Conservation (phyloP, 306 rosid genomes). For the Carpinus viminea region DNA sequence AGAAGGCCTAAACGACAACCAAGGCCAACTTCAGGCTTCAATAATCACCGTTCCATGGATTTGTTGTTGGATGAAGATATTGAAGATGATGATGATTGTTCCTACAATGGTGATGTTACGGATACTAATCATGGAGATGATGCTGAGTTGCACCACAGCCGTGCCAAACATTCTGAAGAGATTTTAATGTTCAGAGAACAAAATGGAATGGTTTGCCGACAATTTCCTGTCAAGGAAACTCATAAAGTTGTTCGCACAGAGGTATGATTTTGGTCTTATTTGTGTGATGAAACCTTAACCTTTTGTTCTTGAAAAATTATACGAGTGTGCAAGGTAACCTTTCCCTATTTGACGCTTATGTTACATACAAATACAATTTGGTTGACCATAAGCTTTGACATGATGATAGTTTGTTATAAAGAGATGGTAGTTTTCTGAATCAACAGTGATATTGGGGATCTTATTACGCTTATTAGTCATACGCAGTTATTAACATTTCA, state of each 20-base stretch:
- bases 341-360: not conserved
- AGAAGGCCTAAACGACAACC: conserved; percentile 38
- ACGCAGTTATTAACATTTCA: not conserved
- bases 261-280: conserved; percentile 45
- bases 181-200: conserved; percentile 62
- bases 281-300: not conserved
- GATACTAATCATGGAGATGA: conserved; percentile 58
- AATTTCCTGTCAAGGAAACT: conserved; percentile 88
- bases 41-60: conserved; percentile 52
- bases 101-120: conserved; percentile 49
- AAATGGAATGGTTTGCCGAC: conserved; percentile 82
- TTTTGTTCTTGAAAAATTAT: not conserved
- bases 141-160: conserved; percentile 40
- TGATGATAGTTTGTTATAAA: not conserved
- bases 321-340: not conserved
- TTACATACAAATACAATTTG: not conserved
- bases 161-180: conserved; percentile 76
- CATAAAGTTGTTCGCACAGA: conserved; percentile 65
- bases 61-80: conserved; percentile 61
- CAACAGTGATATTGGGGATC: not conserved
- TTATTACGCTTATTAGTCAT: not conserved
- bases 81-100: conserved; percentile 61
- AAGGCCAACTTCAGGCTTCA: conserved; percentile 36
- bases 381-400: not conserved
- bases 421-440: not conserved